A percentile compares a stretch with the other conserved stretches of the same genome.
These are phyloP conservation scores for Microbotryum lychnidis-dioicae DNA, from an alignment of 1,284 basidiomycete genomes.

Conservation along the genomic window DNA sequence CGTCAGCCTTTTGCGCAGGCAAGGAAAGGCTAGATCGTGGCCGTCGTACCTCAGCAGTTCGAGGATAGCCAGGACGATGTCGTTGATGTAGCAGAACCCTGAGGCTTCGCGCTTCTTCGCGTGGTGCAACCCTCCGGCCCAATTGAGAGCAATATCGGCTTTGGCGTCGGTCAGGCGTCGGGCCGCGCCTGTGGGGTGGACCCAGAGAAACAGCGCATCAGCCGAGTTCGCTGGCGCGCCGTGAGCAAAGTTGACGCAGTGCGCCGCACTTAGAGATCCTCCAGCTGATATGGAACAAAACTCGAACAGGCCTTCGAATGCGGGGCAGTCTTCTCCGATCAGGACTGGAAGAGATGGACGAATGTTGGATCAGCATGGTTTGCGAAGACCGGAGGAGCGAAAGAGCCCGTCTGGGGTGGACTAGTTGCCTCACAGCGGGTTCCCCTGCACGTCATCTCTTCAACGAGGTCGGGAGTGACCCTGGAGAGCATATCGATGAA, in stretches of 20 bases:
- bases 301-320: conserved; percentile 93
- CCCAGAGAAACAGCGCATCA: background rate
- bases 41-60: conserved; percentile 66
- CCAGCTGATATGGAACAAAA: conserved; percentile 96
- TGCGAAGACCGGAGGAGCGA: background rate
- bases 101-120: conserved; percentile 95
- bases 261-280: conserved; percentile 59
- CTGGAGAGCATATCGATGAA: conserved; percentile 83
- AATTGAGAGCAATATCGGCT: conserved; percentile 90
- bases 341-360: conserved; percentile 50
- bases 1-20: background rate
- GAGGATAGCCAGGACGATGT: conserved; percentile 77
- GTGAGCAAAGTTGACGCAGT: background rate
- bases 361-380: too few species aligned
- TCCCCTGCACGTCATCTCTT: conserved; percentile 73
- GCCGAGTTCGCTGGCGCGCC: background rate
- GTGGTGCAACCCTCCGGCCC: conserved; percentile 96
- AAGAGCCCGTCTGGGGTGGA: background rate
- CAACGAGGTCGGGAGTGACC: conserved; percentile 79
- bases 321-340: conserved; percentile 89
- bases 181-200: conserved; percentile 58
- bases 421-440: conserved; percentile 58
- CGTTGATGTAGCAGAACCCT: conserved; percentile 97
- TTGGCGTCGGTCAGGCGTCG: conserved; percentile 70
- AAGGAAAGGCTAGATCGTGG: background rate